These are phyloP conservation scores for Xylaria telfairii DNA, from an alignment of 495 filamentous ascomycete species.

Conservation along the genomic window DNA sequence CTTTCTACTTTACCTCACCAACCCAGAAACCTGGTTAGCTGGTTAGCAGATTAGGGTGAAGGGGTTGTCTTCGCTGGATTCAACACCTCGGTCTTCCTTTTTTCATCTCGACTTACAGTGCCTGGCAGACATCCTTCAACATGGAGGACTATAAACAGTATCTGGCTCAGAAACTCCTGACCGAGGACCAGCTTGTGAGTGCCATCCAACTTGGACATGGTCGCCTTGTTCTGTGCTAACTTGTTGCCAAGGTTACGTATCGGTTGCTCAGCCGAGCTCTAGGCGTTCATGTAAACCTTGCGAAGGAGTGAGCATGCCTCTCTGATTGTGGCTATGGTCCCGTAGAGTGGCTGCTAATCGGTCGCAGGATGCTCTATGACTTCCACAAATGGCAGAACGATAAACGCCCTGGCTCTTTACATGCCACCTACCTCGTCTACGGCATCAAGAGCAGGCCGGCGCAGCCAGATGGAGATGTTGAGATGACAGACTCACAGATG, in stretches of 20 bases:
- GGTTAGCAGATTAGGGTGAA: background rate
- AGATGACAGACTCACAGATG: conserved; percentile 68
- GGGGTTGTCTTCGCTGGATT: background rate
- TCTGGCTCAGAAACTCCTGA: conserved; percentile 76
- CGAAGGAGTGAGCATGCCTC: conserved; percentile 75
- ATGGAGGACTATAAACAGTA: conserved; percentile 70
- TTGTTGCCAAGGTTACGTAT: conserved; percentile 73
- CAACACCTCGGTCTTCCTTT: background rate
- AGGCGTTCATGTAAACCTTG: conserved; percentile 79
- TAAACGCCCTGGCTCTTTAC: conserved; percentile 73
- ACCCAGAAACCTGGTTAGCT: background rate
- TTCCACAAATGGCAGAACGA: conserved; percentile 82
- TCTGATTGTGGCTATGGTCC: conserved; percentile 17
- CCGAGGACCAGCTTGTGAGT: conserved; percentile 75
- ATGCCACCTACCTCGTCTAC: conserved; percentile 87
- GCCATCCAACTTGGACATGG: conserved; percentile 11
- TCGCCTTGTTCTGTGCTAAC: conserved; percentile 20
- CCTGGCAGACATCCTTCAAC: conserved; percentile 11
- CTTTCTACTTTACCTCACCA: background rate
- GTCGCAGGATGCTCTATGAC: conserved; percentile 82
- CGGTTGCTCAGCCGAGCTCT: conserved; percentile 78
- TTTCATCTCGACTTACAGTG: background rate
- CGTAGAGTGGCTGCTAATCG: conserved; percentile 4
- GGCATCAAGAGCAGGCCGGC: conserved; percentile 55
- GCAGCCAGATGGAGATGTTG: conserved; percentile 67